Conservation (phyloP, 352 stramenopile species). For the Halophytophthora polymorphica region DNA sequence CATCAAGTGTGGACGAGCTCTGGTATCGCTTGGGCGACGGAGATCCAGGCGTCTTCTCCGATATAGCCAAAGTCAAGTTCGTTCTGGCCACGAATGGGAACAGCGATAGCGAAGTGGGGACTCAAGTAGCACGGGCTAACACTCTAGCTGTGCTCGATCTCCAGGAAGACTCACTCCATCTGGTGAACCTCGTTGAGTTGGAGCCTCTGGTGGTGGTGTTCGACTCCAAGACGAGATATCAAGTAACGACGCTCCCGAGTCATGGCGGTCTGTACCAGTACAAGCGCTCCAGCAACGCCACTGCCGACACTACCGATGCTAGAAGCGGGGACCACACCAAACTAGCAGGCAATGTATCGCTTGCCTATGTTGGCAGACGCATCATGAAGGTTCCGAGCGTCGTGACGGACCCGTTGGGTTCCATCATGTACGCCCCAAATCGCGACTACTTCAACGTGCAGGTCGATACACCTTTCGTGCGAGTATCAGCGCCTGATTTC, state of each 20-base stretch:
- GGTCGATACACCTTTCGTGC: not conserved
- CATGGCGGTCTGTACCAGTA: conserved; percentile 60
- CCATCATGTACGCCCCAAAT: conserved; percentile 45
- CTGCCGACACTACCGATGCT: not conserved
- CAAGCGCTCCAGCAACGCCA: conserved; percentile 1
- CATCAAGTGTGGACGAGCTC: conserved; percentile 31
- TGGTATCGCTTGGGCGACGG: conserved; percentile 50
- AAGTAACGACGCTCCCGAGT: conserved; percentile 32
- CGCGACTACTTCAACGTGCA: conserved; percentile 53
- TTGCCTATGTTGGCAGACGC: conserved; percentile 16
- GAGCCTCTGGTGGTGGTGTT: conserved; percentile 43
- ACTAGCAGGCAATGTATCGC: not conserved
- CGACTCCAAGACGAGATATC: conserved; percentile 23
- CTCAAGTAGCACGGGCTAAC: conserved; percentile 2
- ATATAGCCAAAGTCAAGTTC: conserved; percentile 29
- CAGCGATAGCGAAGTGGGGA: not conserved
- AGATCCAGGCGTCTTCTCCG: conserved; percentile 24
- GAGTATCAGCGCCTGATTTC: conserved; percentile 12
- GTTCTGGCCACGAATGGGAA: conserved; percentile 7
- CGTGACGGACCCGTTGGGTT: conserved; percentile 24
- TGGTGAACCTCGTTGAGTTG: conserved; percentile 30
- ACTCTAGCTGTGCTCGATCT: conserved; percentile 27
- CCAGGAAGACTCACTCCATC: conserved; percentile 47
- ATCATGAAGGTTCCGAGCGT: conserved; percentile 8
- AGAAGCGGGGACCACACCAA: not conserved